A percentile compares a stretch with the other conserved stretches of the same genome.
These are phyloP conservation scores for Colletotrichum endophyticum DNA, from an alignment of 2,329 filamentous ascomycete genomes.

Conservation along the genomic window DNA sequence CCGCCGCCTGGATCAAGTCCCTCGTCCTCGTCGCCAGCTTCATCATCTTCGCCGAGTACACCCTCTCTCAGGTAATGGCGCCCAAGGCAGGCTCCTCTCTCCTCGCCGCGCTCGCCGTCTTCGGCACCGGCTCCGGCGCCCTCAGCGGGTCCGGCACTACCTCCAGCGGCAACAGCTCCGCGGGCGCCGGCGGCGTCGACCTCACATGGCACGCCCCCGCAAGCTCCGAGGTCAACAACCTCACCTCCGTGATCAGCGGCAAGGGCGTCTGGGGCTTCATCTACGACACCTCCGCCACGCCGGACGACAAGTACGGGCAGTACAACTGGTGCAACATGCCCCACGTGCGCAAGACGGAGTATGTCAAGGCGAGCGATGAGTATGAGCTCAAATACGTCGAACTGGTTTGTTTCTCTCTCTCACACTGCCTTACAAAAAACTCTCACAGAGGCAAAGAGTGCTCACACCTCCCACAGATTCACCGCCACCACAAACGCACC, in stretches of 20 bases:
- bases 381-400: conserved; percentile 78
- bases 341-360: conserved; percentile 73
- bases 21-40: conserved; percentile 14
- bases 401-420: conserved; percentile 55
- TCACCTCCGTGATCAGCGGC: conserved; percentile 60
- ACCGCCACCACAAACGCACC: conserved; percentile 85
- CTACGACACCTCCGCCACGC: conserved; percentile 69
- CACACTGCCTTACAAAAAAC: background rate
- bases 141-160: conserved; percentile 1
- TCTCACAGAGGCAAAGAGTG: background rate
- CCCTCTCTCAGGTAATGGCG: conserved; percentile 15
- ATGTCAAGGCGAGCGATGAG: conserved; percentile 56
- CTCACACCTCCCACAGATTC: conserved; percentile 54
- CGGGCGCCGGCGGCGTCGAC: conserved; percentile 32
- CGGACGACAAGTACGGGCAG: conserved; percentile 60
- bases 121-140: background rate
- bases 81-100: conserved; percentile 6
- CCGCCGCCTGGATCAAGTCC: conserved; percentile 17
- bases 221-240: conserved; percentile 62
- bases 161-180: background rate
- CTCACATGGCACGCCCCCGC: conserved; percentile 64
- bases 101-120: conserved; percentile 14
- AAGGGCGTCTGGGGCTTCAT: conserved; percentile 75
- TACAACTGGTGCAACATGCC: conserved; percentile 93
- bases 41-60: conserved; percentile 5